Evolutionary conservation across 1,139 yeast species (phyloP).

Genomic region (Taphrina deformans): DNA sequence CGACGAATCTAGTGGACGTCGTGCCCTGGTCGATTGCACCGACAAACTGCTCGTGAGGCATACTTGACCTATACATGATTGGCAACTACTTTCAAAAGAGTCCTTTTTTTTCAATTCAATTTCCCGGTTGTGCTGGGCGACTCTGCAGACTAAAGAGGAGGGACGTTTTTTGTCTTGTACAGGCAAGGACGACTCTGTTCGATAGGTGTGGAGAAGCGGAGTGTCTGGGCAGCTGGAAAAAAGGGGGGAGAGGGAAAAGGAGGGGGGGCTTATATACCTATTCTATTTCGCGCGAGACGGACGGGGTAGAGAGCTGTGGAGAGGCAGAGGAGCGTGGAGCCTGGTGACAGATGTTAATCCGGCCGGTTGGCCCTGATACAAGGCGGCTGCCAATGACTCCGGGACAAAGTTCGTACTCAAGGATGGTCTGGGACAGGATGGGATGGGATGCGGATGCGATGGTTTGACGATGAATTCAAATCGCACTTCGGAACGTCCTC

Average conservation of each 20-base stretch:
- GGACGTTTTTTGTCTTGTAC: neutral
- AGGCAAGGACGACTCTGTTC: neutral
- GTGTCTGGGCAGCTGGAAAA: neutral
- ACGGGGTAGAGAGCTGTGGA: constrained; percentile 1
- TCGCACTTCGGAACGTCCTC: too few relatives aligned
- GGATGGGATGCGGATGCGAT: too few relatives aligned
- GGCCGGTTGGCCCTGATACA: too few relatives aligned
- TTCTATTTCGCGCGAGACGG: neutral
- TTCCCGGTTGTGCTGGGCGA: neutral
- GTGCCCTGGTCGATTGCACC: constrained; percentile 56
- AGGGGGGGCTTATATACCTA: constrained; percentile 11
- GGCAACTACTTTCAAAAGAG: neutral
- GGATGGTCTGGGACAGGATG: neutral
- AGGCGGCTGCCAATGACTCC: too few relatives aligned
- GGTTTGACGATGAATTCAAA: neutral
- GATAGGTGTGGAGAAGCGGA: constrained; percentile 1
- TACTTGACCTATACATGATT: constrained; percentile 24
- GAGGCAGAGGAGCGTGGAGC: neutral
- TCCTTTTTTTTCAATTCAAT: neutral
- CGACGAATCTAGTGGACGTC: constrained; percentile 87
- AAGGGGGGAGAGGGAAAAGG: neutral
- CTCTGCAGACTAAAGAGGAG: neutral
- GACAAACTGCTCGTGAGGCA: constrained; percentile 33
- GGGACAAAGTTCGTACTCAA: neutral
- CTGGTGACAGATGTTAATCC: neutral